Evolutionary conservation across 2,329 filamentous ascomycete genomes (phyloP).

Genomic region (Aspergillus sp.): DNA sequence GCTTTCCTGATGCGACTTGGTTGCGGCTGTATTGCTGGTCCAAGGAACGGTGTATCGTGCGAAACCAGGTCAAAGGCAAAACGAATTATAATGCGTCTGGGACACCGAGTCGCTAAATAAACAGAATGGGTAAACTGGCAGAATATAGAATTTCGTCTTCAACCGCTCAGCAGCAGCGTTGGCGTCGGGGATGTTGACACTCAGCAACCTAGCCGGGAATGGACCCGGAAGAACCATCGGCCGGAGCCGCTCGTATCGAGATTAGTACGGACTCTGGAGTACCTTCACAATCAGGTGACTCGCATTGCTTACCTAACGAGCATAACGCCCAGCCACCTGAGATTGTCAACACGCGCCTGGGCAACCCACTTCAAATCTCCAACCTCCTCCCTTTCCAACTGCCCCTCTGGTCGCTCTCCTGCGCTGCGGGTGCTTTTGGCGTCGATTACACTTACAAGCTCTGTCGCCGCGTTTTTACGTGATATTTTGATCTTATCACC

Average conservation of each 20-base stretch:
- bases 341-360: conserved; percentile 1
- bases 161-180: conserved; percentile 1
- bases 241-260: neutral
- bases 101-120: neutral
- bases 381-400: conserved; percentile 7
- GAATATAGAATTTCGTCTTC: neutral
- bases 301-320: neutral
- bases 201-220: conserved; percentile 10
- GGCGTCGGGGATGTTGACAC: conserved; percentile 2
- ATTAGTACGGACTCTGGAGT: neutral
- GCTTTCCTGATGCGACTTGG: conserved; percentile 32
- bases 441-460: conserved; percentile 5
- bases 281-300: neutral
- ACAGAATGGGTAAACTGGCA: conserved; percentile 1
- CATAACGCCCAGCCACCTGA: conserved; percentile 5
- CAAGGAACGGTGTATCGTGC: neutral
- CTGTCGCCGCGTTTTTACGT: neutral
- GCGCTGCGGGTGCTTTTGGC: conserved; percentile 10
- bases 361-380: conserved; percentile 10
- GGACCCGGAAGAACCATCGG: conserved; percentile 13
- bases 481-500: neutral
- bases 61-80: conserved; percentile 4
- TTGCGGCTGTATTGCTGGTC: conserved; percentile 23
- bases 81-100: neutral
- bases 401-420: conserved; percentile 7